Conservation (phyloP, 352 stramenopile species). For the Globisporangium spinosum region DNA sequence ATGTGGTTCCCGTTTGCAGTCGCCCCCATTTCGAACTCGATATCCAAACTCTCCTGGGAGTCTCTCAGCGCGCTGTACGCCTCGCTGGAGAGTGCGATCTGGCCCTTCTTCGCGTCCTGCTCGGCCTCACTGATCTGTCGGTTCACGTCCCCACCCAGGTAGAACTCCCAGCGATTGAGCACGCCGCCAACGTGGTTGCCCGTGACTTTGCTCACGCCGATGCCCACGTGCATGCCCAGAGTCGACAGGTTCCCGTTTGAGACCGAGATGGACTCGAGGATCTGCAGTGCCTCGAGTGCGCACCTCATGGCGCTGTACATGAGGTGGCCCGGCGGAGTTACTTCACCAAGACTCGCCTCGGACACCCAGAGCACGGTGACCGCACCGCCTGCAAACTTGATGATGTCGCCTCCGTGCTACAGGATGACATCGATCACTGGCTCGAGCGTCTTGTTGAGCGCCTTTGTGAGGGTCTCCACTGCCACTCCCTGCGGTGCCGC, state of each 20-base stretch:
- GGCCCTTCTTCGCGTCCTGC: slow-evolving; percentile 56
- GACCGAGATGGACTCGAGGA: slow-evolving; percentile 29
- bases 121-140: slow-evolving; percentile 75
- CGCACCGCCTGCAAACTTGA: slow-evolving; percentile 80
- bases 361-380: slow-evolving; percentile 84
- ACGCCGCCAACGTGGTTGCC: slow-evolving; percentile 82
- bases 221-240: slow-evolving; percentile 80
- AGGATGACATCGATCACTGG: slow-evolving; percentile 77
- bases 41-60: slow-evolving; percentile 22
- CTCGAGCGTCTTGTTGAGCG: slow-evolving; percentile 75
- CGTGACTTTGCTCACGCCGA: slow-evolving; percentile 71
- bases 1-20: slow-evolving; percentile 48
- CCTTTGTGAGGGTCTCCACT: slow-evolving; percentile 69
- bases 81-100: slow-evolving; percentile 70
- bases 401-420: slow-evolving; percentile 71
- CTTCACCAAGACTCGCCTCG: slow-evolving; percentile 35
- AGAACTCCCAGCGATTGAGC: slow-evolving; percentile 86
- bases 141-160: slow-evolving; percentile 79
- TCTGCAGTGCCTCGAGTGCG: slow-evolving; percentile 50
- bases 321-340: slow-evolving; percentile 40
- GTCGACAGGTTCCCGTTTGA: slow-evolving; percentile 27
- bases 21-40: slow-evolving; percentile 22
- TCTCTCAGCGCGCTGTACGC: slow-evolving; percentile 36
- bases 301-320: slow-evolving; percentile 55
- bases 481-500: slow-evolving; percentile 53